Evolutionary conservation across 441 rosid genomes (phyloP).

Genomic region (Dalechampia spathulata): DNA sequence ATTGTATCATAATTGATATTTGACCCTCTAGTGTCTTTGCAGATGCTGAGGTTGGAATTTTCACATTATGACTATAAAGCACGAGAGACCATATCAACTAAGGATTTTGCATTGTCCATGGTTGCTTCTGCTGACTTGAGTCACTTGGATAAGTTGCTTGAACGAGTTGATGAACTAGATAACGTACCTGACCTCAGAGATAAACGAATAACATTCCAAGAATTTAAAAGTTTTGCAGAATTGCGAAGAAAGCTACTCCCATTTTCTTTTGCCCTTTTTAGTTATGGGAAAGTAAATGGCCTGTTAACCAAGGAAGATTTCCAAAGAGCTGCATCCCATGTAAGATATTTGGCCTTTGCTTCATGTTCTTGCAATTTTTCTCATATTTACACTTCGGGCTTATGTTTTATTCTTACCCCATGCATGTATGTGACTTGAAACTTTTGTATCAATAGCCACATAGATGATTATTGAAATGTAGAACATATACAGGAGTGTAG

Average conservation of each 20-base stretch:
- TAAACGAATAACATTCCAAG: conserved; percentile 51
- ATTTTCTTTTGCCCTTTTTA: conserved; percentile 77
- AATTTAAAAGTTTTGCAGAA: conserved; percentile 71
- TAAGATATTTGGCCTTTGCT: conserved; percentile 17
- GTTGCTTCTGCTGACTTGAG: conserved; percentile 91
- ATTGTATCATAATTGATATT: not conserved
- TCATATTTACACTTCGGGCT: not conserved
- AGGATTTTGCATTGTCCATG: conserved; percentile 89
- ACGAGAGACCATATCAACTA: conserved; percentile 62
- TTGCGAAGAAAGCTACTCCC: conserved; percentile 64
- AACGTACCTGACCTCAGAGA: conserved; percentile 37
- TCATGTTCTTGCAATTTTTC: not conserved
- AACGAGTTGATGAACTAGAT: conserved; percentile 55
- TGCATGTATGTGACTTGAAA: not conserved
- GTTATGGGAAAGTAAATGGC: conserved; percentile 76
- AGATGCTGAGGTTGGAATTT: conserved; percentile 85
- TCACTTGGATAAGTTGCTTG: conserved; percentile 51
- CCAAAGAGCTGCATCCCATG: conserved; percentile 76
- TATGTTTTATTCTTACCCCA: not conserved
- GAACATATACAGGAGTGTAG: too few relatives aligned
- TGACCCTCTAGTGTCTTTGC: too few relatives aligned
- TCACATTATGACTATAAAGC: conserved; percentile 73
- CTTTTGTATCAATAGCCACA: too few relatives aligned
- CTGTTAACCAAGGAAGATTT: conserved; percentile 62
- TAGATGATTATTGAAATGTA: too few relatives aligned